Evolutionary conservation across 192 early-diverging fungal genomes (phyloP), one percentile per base, ranked within the genome.

Genomic region (Coemansia sp.): DNA sequence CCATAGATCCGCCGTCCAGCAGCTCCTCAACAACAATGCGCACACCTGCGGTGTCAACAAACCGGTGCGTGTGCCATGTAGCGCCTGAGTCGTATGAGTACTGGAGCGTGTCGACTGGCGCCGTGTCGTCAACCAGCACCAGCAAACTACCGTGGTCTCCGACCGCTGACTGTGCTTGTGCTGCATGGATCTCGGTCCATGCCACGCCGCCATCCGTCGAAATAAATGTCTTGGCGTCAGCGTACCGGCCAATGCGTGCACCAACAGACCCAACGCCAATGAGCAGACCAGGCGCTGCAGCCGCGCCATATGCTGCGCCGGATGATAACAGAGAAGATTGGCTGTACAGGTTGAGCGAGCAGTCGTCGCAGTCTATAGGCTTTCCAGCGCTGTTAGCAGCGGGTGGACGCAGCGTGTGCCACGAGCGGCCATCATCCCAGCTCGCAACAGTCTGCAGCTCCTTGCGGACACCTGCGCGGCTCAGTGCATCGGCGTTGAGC

Each of bases 221-320:
- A 34, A 96, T 21, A 70, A 85, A 99, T 0, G 91, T 94, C 60
- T 90, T 79, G 30, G 89, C 76, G 23, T 88, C 67, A 0, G 72
- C 84, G 61, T 90, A 86, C 23, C 86, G 73, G 7, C 69, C 65
- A 26, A 99, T 68, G 13, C 76, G 75, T 0, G 61, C 37, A 23
- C 95, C 95, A 2, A 95, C 90, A 67, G 93, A 93, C 18, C 97
- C 97, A 5, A 96, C 88, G n/a, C 90, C 95, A 74, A 97, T 83
- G 63, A 95, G 84, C 8, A 93, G 74, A 18, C 95, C 95, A 3
- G 91, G 86, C 6, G 94, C 92, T 1, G 88, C 65, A 7, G 77
- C 33, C 0, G 89, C 84, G 46, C 91, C 89, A 63, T 90, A 97
- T 8, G 88, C 84, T 9, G 82, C 71, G 21, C 85, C 87, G 25